Evolutionary conservation across 345 rosid species (phyloP), one percentile per base, ranked within the genome.

Genomic region (Eutrema yunnanense): DNA sequence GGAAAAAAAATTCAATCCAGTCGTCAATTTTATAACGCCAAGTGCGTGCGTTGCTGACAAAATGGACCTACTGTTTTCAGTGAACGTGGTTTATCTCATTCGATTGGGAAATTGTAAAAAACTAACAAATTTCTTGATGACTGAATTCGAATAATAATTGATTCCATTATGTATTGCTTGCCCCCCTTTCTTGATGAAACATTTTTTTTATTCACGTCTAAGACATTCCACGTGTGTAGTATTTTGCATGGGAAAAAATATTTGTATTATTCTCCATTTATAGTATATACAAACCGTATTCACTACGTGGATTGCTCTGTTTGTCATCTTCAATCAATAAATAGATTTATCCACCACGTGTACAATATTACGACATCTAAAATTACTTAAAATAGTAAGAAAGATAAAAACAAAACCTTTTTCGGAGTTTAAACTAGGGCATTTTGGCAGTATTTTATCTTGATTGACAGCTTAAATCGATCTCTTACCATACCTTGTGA

Each of bases 171-270:
- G 36, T 46, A 65, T 37, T n/a, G 62, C n/a, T 8, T 33, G 55
- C 34, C 64, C 19, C 56, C 9, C n/a, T 40, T 10, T 49, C 51
- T 8, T 60, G 8, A 6, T 63, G 11, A 13, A 52, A 11, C 42
- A 52, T 5, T 4, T 53, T 62, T 62, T 53, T 22, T 22, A 22
- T 22, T 22, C 26, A 22, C 55, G n/a, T 61, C 38, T 62, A 42
- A 48, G 44, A 38, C 60, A 38, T 40, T 56, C 77, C 77, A 73
- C 60, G 77, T 65, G 57, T 65, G 19, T 73, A 37, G 29, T 56
- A 52, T 56, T 55, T 5, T 65, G 72, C 77, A 47, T 73, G 71
- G 50, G 9, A 57, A 55, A 30, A 4, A 6, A 5, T 55, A 11
- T 56, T 55, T 53, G 1, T 26, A 6, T 22, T 58, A 26, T 34